phyloP scores from a whole-genome alignment of 345 rosid species.

The Tarenaya hassleriana region DNA sequence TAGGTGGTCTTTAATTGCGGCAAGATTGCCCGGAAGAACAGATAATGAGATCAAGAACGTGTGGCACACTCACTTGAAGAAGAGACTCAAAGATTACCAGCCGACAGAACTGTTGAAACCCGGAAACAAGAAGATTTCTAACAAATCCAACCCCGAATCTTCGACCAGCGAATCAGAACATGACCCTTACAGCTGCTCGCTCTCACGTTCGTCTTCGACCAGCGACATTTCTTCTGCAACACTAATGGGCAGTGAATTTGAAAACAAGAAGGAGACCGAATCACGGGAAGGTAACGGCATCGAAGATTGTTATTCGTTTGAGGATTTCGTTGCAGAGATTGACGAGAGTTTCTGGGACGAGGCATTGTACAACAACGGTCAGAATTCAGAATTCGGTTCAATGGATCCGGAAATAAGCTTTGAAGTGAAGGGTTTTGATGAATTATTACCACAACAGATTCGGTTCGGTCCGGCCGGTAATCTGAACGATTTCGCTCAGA shows the following conservation, averaged over 20 bases:
- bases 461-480: constrained; percentile 13
- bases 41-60: constrained; percentile 91
- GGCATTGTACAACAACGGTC: constrained; percentile 20
- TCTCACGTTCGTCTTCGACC: constrained; percentile 45
- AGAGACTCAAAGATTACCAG: constrained; percentile 42
- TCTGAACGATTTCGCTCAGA: background rate
- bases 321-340: constrained; percentile 37
- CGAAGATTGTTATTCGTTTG: constrained; percentile 27
- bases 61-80: constrained; percentile 92
- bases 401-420: constrained; percentile 14
- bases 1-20: constrained; percentile 92
- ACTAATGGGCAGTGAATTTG: constrained; percentile 16
- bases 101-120: constrained; percentile 13
- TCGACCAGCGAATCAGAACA: constrained; percentile 24
- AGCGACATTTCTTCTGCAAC: constrained; percentile 45
- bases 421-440: constrained; percentile 18
- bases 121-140: constrained; percentile 19
- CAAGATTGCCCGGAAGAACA: constrained; percentile 73
- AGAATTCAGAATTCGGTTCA: constrained; percentile 5
- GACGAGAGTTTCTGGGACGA: constrained; percentile 71
- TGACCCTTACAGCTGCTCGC: constrained; percentile 8
- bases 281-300: constrained; percentile 18
- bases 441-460: constrained; percentile 26
- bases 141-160: constrained; percentile 12
- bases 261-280: constrained; percentile 24